These are phyloP conservation scores for Tetracladium marchalianum DNA, from an alignment of 495 filamentous ascomycete species.

Conservation along the genomic window DNA sequence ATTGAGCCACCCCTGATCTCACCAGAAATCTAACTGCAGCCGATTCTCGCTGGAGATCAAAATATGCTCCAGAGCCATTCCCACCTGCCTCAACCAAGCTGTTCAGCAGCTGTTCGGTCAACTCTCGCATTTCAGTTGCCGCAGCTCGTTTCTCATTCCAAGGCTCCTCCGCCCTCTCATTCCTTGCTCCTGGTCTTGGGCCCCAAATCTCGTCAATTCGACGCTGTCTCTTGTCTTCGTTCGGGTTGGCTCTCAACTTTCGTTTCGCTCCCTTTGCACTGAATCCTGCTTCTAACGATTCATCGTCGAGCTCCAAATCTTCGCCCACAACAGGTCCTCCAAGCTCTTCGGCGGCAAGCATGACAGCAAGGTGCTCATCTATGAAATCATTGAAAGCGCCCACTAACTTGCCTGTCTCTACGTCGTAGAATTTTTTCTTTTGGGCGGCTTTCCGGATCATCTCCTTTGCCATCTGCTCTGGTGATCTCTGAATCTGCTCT, in stretches of 20 bases:
- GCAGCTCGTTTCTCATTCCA: slow-evolving; percentile 55
- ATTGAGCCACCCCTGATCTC: slow-evolving; percentile 73
- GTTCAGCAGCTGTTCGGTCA: slow-evolving; percentile 54
- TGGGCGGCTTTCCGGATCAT: slow-evolving; percentile 45
- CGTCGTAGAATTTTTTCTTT: slow-evolving; percentile 44
- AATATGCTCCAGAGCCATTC: slow-evolving; percentile 49
- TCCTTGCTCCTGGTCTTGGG: slow-evolving; percentile 23
- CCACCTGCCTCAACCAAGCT: slow-evolving; percentile 50
- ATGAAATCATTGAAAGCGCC: slow-evolving; percentile 63
- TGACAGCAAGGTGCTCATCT: slow-evolving; percentile 57
- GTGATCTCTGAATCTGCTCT: slow-evolving; percentile 45
- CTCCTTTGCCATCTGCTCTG: slow-evolving; percentile 50
- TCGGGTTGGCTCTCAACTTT: slow-evolving; percentile 38
- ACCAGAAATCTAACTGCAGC: slow-evolving; percentile 77
- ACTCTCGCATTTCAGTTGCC: slow-evolving; percentile 52
- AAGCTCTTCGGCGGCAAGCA: slow-evolving; percentile 79
- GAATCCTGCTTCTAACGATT: slow-evolving; percentile 57
- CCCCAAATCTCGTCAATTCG: slow-evolving; percentile 70
- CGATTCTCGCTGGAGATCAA: slow-evolving; percentile 62
- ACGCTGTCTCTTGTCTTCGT: slow-evolving; percentile 45
- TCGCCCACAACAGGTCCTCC: slow-evolving; percentile 81
- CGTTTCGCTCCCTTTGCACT: slow-evolving; percentile 61
- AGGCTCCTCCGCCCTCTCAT: slow-evolving; percentile 24
- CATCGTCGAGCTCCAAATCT: slow-evolving; percentile 47
- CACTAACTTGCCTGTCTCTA: slow-evolving; percentile 45